Evolutionary conservation across 495 filamentous ascomycete genomes (phyloP).

Genomic region (Lindgomyces ingoldianus): DNA sequence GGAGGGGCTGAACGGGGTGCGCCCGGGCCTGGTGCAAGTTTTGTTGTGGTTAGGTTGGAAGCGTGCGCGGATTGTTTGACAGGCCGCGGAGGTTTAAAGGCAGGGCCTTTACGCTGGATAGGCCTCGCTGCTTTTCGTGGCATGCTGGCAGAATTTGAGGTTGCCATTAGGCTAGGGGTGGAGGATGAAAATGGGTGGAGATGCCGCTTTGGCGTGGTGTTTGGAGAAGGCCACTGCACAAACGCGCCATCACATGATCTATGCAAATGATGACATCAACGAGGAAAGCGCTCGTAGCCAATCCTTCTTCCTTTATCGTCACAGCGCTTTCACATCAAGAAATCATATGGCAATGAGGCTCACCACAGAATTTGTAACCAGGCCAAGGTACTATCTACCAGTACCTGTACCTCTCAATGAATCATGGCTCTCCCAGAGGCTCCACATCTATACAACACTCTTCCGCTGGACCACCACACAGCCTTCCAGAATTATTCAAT

Average conservation of each 20-base stretch:
- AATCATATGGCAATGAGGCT: no score
- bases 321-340: no score
- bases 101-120: constrained; percentile 24
- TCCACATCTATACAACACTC: no score
- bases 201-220: not conserved
- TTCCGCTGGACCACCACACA: no score
- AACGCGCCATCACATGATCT: not conserved
- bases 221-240: not conserved
- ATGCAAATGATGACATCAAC: not conserved
- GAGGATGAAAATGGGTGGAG: not conserved
- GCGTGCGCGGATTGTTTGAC: constrained; percentile 23
- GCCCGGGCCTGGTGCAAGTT: constrained; percentile 10
- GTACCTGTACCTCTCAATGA: no score
- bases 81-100: constrained; percentile 38
- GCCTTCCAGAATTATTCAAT: no score
- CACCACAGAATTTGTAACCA: no score
- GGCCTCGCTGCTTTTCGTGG: constrained; percentile 21
- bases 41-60: constrained; percentile 7
- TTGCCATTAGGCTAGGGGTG: not conserved
- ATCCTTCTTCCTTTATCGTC: no score
- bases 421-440: no score
- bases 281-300: not conserved
- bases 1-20: constrained; percentile 11
- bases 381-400: no score
- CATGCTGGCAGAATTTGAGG: constrained; percentile 13